Base-by-base conservation (phyloP, 108 stramenopile genomes). In the Nannochloropsis salina region DNA sequence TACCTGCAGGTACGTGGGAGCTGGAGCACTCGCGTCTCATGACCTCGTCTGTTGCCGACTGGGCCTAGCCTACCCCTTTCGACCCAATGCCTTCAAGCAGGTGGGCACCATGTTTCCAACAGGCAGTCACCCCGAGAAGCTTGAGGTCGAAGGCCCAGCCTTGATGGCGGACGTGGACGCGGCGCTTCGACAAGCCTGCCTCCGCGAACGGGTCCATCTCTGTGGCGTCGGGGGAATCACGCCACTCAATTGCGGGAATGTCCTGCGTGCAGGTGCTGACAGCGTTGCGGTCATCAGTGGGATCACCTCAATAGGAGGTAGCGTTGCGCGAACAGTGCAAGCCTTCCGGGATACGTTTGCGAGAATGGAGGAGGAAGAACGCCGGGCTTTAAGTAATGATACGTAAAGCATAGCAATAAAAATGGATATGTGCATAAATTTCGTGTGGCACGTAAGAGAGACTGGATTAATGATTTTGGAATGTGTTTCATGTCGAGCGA, bases 281-380 rank as follows among this genome's bases (percentile, higher is more conserved):
- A 40, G 81, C n/a, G 81, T 81, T n/a, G 81, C 81, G 9, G 81
- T 81, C 81, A 81, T 81, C 81, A 74, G 61, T 74, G 61, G 61
- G 6, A 74, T 74, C n/a, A n/a, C 61, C 15, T 15, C 61, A n/a
- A n/a, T 74, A n/a, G 61, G 3, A 15, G 8, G n/a, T 74, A 8
- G n/a, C n/a, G 61, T 74, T 15, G 20, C 61, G 20, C 61, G 61
- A n/a, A 74, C 61, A 15, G 61, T 74, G 3, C 20, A 15, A n/a
- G 61, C 61, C 20, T 74, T 74, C n/a, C 61, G 61, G 20, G 61
- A 74, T 15, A n/a, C n/a, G 61, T 74, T 74, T 74, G 61, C 61
- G 61, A 74, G 61, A 2, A 4, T 74, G n/a, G 61, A 74, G 15
- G 8, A 3, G 2, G 61, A 31, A 31, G 31, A 31, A 1, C 31